Percentiles rank a stretch among this genome's conserved stretches.
phyloP scores from a whole-genome alignment of 2,329 filamentous ascomycete genomes.

The Botryotinia calthae region DNA sequence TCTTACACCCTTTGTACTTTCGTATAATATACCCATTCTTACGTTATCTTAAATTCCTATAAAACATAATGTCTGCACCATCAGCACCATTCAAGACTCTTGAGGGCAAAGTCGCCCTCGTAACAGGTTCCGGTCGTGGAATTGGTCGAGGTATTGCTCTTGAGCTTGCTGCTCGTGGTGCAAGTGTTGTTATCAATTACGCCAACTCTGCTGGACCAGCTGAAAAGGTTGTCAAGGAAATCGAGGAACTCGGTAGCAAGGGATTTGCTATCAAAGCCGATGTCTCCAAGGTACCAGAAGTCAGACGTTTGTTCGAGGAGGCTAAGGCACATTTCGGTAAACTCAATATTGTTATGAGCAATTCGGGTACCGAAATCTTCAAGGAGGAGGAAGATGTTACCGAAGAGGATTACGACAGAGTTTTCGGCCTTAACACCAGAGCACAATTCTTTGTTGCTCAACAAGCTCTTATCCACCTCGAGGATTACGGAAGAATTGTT shows the following conservation, averaged over 20 bases:
- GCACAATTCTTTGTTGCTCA: constrained; percentile 77
- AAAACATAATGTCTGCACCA: constrained; percentile 10
- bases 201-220: constrained; percentile 53
- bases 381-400: constrained; percentile 34
- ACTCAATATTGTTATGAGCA: constrained; percentile 36
- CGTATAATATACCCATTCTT: constrained; percentile 5
- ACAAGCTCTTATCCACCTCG: constrained; percentile 68
- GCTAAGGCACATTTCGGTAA: constrained; percentile 33
- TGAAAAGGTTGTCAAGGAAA: constrained; percentile 54
- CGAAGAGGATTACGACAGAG: constrained; percentile 38
- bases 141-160: constrained; percentile 56
- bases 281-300: constrained; percentile 49
- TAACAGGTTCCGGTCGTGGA: constrained; percentile 79
- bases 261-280: constrained; percentile 57
- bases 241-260: constrained; percentile 50
- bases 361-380: constrained; percentile 36
- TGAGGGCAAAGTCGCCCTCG: constrained; percentile 69
- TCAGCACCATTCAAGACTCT: constrained; percentile 21
- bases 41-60: background rate
- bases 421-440: constrained; percentile 63
- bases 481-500: constrained; percentile 66
- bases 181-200: constrained; percentile 58
- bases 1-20: background rate
- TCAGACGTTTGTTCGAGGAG: constrained; percentile 31
- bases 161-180: constrained; percentile 42